These are phyloP conservation scores for Pseudocercospora macadamiae DNA, from an alignment of 2,329 filamentous ascomycete species.

Conservation along the genomic window DNA sequence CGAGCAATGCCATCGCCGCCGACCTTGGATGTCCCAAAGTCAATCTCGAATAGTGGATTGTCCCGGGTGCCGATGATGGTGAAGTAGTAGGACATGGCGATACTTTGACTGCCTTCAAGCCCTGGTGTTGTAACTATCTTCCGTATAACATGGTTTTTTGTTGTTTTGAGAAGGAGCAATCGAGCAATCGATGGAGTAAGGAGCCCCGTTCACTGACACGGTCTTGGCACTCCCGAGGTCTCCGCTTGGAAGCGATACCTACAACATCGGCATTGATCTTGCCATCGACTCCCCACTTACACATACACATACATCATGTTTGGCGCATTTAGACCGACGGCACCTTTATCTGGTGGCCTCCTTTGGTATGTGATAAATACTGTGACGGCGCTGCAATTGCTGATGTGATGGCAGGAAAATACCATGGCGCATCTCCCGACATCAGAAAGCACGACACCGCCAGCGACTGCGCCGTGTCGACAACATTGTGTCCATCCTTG, in stretches of 20 bases:
- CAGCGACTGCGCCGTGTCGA: constrained; percentile 84
- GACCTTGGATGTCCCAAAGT: constrained; percentile 95
- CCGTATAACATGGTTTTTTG: not conserved
- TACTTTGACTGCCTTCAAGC: too few relatives aligned
- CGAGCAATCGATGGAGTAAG: too few relatives aligned
- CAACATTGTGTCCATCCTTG: constrained; percentile 79
- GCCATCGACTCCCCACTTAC: not conserved
- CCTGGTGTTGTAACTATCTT: too few relatives aligned
- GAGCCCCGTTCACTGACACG: not conserved
- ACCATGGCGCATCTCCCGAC: constrained; percentile 90
- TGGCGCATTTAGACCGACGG: constrained; percentile 78
- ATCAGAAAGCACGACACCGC: constrained; percentile 87
- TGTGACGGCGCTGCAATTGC: not conserved
- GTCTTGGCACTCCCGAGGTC: constrained; percentile 27
- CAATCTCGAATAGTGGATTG: constrained; percentile 93
- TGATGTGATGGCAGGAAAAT: constrained; percentile 70
- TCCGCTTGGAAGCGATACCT: constrained; percentile 5
- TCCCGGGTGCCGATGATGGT: constrained; percentile 94
- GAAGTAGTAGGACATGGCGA: constrained; percentile 94
- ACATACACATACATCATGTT: constrained; percentile 66
- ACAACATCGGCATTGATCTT: constrained; percentile 8
- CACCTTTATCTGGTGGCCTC: constrained; percentile 75
- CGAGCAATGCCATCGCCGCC: constrained; percentile 90
- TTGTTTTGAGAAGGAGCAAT: too few relatives aligned
- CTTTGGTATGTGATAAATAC: constrained; percentile 72